Evolutionary conservation across 805 yeast genomes (phyloP), one percentile per base, ranked within the genome.

Genomic region (Myxozyma lipomycoides): DNA sequence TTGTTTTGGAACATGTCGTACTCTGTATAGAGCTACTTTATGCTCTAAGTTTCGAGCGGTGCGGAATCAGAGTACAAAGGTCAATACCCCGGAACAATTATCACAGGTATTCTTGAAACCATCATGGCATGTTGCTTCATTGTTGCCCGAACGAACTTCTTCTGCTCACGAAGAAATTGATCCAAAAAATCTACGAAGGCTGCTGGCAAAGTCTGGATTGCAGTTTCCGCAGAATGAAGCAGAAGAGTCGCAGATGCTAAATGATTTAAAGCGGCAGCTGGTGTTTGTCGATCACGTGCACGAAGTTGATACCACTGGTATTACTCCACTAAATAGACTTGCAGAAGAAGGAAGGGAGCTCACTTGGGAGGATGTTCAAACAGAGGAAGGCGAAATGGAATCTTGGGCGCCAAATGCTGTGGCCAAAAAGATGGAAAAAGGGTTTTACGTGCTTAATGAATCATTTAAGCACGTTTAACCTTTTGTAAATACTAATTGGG

Each of bases 231-330:
- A 50, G 38, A 41, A 56, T 19, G 59, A 51, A 3, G 50, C 56
- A 18, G 52, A 55, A 23, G 58, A 62, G 46, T 25, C 46, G 24
- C 48, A 41, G 34, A 46, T 67, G 40, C 46, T 62, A 23, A 40
- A 45, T 4, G 70, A 70, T 35, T 58, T 70, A 10, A 55, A 58
- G 17, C 65, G 64, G 40, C 74, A 71, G 60, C 61, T 71, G 26
- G 62, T 58, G 23, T 71, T 71, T 51, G 70, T 71, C 2, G 70
- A 70, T 52, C 67, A 64, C n/a, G 62, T 71, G 18, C 56, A 62
- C n/a, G 62, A 60, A 10, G 66, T 68, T 6, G 63, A 69, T 30
- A 67, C 73, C 2, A 51, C 48, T 2, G 66, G 64, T 2, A 49
- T 66, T 9, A 62, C 60, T 47, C 74, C 74, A 7, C 52, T 70